Conservation (phyloP, 2,329 filamentous ascomycete species). For the Arthrobotrys pseudoclavata region DNA sequence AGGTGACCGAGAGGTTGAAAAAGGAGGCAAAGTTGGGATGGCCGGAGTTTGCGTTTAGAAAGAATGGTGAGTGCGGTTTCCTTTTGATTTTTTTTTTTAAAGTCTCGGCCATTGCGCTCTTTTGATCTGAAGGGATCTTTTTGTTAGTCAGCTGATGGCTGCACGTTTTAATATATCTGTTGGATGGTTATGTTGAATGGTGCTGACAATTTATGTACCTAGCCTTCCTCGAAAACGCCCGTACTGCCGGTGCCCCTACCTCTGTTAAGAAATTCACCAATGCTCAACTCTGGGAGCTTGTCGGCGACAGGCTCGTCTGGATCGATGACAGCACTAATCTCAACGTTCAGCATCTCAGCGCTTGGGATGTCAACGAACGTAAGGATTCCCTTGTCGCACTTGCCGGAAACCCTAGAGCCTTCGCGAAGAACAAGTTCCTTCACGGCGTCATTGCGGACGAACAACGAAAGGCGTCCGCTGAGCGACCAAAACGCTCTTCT, state of each 20-base stretch:
- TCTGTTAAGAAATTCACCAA: constrained; percentile 56
- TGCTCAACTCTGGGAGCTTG: constrained; percentile 46
- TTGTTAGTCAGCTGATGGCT: neutral
- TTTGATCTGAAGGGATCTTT: neutral
- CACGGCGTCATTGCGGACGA: constrained; percentile 45
- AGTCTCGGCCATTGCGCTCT: neutral
- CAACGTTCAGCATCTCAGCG: constrained; percentile 54
- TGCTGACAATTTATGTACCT: neutral
- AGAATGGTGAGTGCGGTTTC: constrained; percentile 44
- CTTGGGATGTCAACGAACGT: constrained; percentile 57
- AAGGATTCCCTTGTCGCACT: constrained; percentile 52
- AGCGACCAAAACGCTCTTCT: constrained; percentile 36
- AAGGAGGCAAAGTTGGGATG: constrained; percentile 48
- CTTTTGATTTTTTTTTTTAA: neutral
- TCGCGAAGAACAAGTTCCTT: constrained; percentile 50
- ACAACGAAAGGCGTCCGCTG: constrained; percentile 33
- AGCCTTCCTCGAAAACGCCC: constrained; percentile 49
- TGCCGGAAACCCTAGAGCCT: constrained; percentile 42
- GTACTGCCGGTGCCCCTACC: constrained; percentile 34
- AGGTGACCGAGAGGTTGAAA: constrained; percentile 45
- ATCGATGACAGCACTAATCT: constrained; percentile 52
- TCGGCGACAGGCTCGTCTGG: constrained; percentile 55
- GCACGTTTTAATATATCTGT: neutral
- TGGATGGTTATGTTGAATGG: neutral
- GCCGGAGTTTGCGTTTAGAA: constrained; percentile 56